A percentile compares a stretch with the other conserved stretches of the same genome.
phyloP scores from a whole-genome alignment of 495 filamentous ascomycete genomes.

The Talaromyces thailandensis region DNA sequence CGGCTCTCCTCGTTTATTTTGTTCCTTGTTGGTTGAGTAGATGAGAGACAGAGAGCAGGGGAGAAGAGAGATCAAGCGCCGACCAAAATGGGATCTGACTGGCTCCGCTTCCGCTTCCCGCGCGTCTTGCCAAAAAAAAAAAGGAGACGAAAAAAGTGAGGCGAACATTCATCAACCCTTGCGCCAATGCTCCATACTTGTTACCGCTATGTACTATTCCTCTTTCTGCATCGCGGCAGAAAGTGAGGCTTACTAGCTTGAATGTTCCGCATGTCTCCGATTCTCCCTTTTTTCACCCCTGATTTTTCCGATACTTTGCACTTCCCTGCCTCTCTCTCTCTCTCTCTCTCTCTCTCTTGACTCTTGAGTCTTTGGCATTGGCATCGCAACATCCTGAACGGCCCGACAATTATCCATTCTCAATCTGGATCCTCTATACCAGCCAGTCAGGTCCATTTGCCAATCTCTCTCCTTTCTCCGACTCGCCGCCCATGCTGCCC shows the following conservation, averaged over 20 bases:
- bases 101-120: slow-evolving; percentile 4
- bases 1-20: neutral
- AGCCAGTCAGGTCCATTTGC: neutral
- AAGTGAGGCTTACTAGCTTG: slow-evolving; percentile 2
- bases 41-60: neutral
- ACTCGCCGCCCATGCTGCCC: slow-evolving; percentile 4
- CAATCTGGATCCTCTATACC: slow-evolving; percentile 30
- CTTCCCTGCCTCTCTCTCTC: neutral
- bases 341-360: neutral
- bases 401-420: neutral
- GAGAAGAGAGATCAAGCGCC: neutral
- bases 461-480: neutral
- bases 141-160: slow-evolving; percentile 1
- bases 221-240: neutral
- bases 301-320: neutral
- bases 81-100: neutral
- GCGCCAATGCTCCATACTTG: neutral
- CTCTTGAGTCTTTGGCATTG: neutral
- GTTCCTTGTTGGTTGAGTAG: neutral
- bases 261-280: neutral
- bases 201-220: neutral
- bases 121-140: slow-evolving; percentile 1
- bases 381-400: neutral
- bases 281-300: neutral
- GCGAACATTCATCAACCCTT: slow-evolving; percentile 3